These are phyloP conservation scores for Penicillium crustosum DNA, from an alignment of 2,329 filamentous ascomycete species.

Conservation along the genomic window DNA sequence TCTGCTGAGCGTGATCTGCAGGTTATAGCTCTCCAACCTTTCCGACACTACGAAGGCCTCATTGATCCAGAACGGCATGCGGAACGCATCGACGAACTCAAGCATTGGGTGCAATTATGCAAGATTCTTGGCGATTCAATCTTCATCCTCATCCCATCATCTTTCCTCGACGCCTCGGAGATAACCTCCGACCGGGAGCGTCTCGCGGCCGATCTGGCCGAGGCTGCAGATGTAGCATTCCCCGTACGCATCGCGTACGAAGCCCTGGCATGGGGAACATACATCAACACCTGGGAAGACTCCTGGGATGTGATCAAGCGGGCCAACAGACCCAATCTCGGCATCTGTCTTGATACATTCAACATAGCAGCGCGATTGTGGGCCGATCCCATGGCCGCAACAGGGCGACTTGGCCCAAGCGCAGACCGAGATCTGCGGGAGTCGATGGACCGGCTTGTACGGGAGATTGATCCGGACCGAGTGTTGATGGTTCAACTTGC, in stretches of 20 bases:
- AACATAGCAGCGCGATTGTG: slow-evolving; percentile 71
- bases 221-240: slow-evolving; percentile 24
- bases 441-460: slow-evolving; percentile 57
- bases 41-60: slow-evolving; percentile 67
- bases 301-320: slow-evolving; percentile 66
- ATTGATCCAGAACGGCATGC: slow-evolving; percentile 16
- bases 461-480: slow-evolving; percentile 59
- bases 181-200: slow-evolving; percentile 21
- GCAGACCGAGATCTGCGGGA: slow-evolving; percentile 56
- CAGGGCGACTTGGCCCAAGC: slow-evolving; percentile 50
- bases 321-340: slow-evolving; percentile 69
- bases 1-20: slow-evolving; percentile 54
- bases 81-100: slow-evolving; percentile 21
- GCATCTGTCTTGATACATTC: slow-evolving; percentile 74
- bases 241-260: slow-evolving; percentile 62
- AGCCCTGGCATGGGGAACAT: slow-evolving; percentile 68
- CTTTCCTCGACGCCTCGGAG: slow-evolving; percentile 21
- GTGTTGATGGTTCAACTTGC: slow-evolving; percentile 75
- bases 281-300: slow-evolving; percentile 68
- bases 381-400: slow-evolving; percentile 61
- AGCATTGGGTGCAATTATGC: slow-evolving; percentile 20
- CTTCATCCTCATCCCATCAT: slow-evolving; percentile 27
- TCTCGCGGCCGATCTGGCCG: slow-evolving; percentile 19
- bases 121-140: slow-evolving; percentile 22
- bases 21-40: slow-evolving; percentile 69